phyloP scores from a whole-genome alignment of 1,139 yeast species.

The Pneumocystis wakefieldiae region DNA sequence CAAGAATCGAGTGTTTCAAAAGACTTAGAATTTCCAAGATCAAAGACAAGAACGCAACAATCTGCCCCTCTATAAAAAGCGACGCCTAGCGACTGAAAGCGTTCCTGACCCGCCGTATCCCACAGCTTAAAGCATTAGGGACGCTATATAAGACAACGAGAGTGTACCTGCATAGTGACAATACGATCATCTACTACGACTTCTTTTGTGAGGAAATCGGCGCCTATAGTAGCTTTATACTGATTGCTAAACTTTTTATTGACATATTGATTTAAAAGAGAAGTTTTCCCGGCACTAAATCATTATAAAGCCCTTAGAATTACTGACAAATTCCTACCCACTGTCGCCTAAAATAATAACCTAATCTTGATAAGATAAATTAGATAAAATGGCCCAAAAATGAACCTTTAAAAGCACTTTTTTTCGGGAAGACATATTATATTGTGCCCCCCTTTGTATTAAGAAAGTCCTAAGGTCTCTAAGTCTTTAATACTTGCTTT shows the following conservation, averaged over 20 bases:
- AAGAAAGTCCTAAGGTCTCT: background rate
- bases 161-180: constrained; percentile 46
- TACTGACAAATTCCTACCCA: constrained; percentile 21
- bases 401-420: constrained; percentile 75
- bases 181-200: constrained; percentile 66
- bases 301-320: background rate
- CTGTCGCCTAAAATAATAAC: constrained; percentile 83
- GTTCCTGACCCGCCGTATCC: constrained; percentile 84
- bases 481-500: background rate
- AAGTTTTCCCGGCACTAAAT: constrained; percentile 77
- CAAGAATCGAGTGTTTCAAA: constrained; percentile 80
- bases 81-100: constrained; percentile 87
- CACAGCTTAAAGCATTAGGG: constrained; percentile 51
- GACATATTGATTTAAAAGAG: constrained; percentile 62
- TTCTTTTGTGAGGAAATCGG: constrained; percentile 89
- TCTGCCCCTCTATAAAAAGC: constrained; percentile 98
- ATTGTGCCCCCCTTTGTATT: background rate
- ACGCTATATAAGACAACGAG: background rate
- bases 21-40: constrained; percentile 83
- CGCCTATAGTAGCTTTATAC: constrained; percentile 95
- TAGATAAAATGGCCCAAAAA: background rate
- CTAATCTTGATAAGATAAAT: constrained; percentile 7
- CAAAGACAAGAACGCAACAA: constrained; percentile 91
- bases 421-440: constrained; percentile 56
- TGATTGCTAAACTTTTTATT: constrained; percentile 90